Evolutionary conservation across 176 grass and related monocot species (phyloP).

Genomic region (Phoenix dactylifera): DNA sequence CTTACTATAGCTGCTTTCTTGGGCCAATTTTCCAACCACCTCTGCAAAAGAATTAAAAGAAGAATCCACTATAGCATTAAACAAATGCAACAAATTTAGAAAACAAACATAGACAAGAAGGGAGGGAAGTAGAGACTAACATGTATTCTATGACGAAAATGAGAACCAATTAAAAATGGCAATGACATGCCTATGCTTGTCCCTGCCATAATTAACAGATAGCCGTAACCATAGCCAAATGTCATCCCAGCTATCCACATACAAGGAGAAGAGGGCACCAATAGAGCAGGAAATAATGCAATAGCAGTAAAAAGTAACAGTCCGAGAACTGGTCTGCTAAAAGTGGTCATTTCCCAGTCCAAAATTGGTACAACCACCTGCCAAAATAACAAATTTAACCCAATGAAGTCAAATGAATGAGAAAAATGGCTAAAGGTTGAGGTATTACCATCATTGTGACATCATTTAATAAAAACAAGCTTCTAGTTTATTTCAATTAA

Average conservation of each 20-base stretch:
- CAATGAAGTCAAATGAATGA: constrained; percentile 24
- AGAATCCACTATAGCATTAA: constrained; percentile 7
- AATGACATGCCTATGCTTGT: constrained; percentile 86
- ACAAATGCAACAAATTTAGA: constrained; percentile 3
- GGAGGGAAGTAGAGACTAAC: constrained; percentile 41
- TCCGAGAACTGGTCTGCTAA: constrained; percentile 55
- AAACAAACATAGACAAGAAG: not conserved
- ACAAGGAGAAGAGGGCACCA: constrained; percentile 86
- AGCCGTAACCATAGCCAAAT: constrained; percentile 87
- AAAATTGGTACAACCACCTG: constrained; percentile 65
- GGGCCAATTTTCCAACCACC: constrained; percentile 90
- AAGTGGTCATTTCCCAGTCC: constrained; percentile 64
- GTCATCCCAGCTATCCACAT: constrained; percentile 96
- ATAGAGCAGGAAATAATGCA: constrained; percentile 65
- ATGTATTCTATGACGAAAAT: constrained; percentile 51
- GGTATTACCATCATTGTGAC: not conserved
- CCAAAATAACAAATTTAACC: constrained; percentile 16
- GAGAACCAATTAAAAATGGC: constrained; percentile 78
- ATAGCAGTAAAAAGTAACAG: constrained; percentile 66
- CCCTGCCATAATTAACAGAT: constrained; percentile 67
- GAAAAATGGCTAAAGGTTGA: constrained; percentile 13
- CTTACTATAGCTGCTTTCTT: constrained; percentile 90
- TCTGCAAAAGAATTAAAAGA: constrained; percentile 32
- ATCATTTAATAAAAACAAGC: too few species aligned
- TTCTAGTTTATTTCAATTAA: too few species aligned